These are phyloP conservation scores for Ustilago hordei DNA, from an alignment of 1,284 basidiomycete genomes.

Conservation along the genomic window DNA sequence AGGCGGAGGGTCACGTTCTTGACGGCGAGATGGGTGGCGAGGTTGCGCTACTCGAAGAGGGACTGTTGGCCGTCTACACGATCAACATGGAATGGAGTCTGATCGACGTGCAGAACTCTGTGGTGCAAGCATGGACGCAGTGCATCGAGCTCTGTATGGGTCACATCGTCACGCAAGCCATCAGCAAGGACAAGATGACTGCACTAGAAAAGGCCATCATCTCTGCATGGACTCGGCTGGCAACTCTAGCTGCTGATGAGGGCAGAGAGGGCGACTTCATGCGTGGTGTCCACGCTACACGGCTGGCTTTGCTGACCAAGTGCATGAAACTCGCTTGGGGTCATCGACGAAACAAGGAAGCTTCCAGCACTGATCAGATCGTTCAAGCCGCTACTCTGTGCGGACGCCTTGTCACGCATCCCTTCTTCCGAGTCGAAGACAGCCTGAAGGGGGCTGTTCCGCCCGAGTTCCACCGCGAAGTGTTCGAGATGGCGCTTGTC, in stretches of 20 bases:
- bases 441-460: constrained; percentile 79
- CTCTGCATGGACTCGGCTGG: constrained; percentile 47
- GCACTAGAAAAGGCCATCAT: constrained; percentile 37
- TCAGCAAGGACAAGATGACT: constrained; percentile 73
- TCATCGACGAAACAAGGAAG: constrained; percentile 71
- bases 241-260: constrained; percentile 75
- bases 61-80: constrained; percentile 72
- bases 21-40: constrained; percentile 36
- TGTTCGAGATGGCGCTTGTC: constrained; percentile 53
- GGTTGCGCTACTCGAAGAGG: constrained; percentile 56
- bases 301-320: constrained; percentile 80
- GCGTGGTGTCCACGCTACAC: constrained; percentile 81
- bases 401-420: constrained; percentile 78
- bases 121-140: constrained; percentile 83
- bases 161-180: constrained; percentile 74
- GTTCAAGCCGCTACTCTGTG: constrained; percentile 76
- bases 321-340: constrained; percentile 78
- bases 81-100: constrained; percentile 88
- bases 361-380: constrained; percentile 72
- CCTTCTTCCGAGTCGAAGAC: constrained; percentile 79
- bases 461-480: constrained; percentile 78
- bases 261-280: constrained; percentile 84
- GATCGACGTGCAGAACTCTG: constrained; percentile 80
- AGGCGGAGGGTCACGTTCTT: constrained; percentile 63
- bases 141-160: constrained; percentile 75